Base-by-base conservation (phyloP, 2,329 filamentous ascomycete species). In the Calonectria hawksworthii region DNA sequence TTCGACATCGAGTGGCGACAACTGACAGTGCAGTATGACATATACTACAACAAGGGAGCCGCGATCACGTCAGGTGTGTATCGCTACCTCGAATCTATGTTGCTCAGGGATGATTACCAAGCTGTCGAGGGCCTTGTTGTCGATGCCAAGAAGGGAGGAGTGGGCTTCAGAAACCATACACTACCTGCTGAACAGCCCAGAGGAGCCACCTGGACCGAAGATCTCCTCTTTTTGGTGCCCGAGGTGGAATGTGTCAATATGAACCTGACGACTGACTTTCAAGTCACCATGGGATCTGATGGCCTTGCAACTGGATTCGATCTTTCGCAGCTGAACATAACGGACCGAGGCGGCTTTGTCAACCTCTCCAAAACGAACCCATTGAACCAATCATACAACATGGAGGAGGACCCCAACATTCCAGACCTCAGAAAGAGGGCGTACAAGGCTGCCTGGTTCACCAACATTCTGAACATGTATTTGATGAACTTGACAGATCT, bases 151-250 rank as follows among this genome's bases (percentile, higher is more conserved):
- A 81, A 80, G 23, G 87, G 87, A 0, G 86, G 86, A 0, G 81
- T 89, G 26, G 87, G 87, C 0, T 86, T 89, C 13, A 83, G 88
- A 30, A 88, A 88, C 74, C 87, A 88, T 72, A 88, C 84, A 0
- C 72, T 83, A 0, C 88, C 88, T 1, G 52, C 75, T 0, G 79
- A 77, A 0, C 74, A 83, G 2, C 34, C 74, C 1, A 83, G 82
- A 51, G 88, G 87, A 0, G 85, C 82, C 9, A 81, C 78, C 2
- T 89, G 88, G 88, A 80, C 81, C 0, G 88, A 90, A 71, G 87
- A 89, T 69, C 61, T 90, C 7, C 83, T 89, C 0, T 89, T 88
- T 75, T 75, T 89, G 14, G 84, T 88, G 74, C 88, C 88, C 0
- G 84, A 86, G 30, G 86, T 86, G 0, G 77, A 80, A 7, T 89